Conservation (phyloP, 2,329 filamentous ascomycete species). For the Pseudogymnoascus sp. region DNA sequence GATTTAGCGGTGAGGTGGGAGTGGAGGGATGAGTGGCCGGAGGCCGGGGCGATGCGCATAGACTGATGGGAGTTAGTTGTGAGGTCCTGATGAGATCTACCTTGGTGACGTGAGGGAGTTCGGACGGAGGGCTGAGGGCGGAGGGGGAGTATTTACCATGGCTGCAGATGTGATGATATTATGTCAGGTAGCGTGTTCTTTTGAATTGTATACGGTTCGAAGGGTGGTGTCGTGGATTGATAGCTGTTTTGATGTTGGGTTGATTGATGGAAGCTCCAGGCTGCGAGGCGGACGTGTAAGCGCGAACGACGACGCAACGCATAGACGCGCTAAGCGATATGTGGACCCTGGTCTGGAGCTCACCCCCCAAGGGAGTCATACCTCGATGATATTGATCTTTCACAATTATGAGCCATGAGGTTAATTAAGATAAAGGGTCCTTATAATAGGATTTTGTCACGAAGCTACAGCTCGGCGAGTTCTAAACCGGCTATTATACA, state of each 20-base stretch:
- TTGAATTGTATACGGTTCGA: background rate
- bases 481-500: slow-evolving; percentile 52
- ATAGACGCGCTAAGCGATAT: slow-evolving; percentile 13
- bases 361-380: slow-evolving; percentile 19
- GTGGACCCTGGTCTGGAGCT: slow-evolving; percentile 7
- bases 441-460: background rate
- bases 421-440: background rate
- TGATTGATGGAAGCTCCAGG: slow-evolving; percentile 14
- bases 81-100: slow-evolving; percentile 4
- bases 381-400: background rate
- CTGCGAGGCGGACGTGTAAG: slow-evolving; percentile 14
- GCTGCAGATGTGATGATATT: slow-evolving; percentile 28
- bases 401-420: slow-evolving; percentile 7
- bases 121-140: background rate
- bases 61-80: slow-evolving; percentile 46
- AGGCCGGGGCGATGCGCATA: slow-evolving; percentile 77
- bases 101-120: slow-evolving; percentile 1
- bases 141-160: slow-evolving; percentile 39
- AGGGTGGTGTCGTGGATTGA: slow-evolving; percentile 11
- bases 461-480: background rate
- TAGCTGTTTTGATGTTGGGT: slow-evolving; percentile 10
- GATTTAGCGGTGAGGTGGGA: slow-evolving; percentile 50
- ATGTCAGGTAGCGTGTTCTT: background rate
- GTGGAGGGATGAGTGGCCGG: slow-evolving; percentile 58
- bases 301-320: slow-evolving; percentile 8